Conservation (phyloP, 306 rosid species). For the Casuarina cunninghamiana region DNA sequence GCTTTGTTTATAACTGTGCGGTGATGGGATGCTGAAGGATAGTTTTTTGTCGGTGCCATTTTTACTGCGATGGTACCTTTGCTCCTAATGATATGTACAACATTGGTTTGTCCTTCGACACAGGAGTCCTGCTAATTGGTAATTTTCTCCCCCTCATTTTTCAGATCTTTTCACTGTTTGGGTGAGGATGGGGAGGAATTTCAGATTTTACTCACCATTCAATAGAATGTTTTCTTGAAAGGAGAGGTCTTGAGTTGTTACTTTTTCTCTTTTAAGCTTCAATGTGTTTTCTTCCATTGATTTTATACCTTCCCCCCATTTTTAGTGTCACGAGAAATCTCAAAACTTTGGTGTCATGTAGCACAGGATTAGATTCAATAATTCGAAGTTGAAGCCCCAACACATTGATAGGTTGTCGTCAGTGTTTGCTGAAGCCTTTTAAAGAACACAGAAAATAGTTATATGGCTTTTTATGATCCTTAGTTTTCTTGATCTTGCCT, state of each 20-base stretch:
- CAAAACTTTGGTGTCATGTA: slow-evolving; percentile 55
- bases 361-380: slow-evolving; percentile 71
- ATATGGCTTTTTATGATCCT: slow-evolving; percentile 43
- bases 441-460: slow-evolving; percentile 49
- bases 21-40: slow-evolving; percentile 92
- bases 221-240: slow-evolving; percentile 50
- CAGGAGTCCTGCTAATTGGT: slow-evolving; percentile 74
- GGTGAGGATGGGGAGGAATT: slow-evolving; percentile 47
- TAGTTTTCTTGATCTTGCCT: slow-evolving; percentile 34
- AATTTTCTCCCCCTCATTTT: slow-evolving; percentile 35
- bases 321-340: slow-evolving; percentile 56
- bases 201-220: slow-evolving; percentile 61
- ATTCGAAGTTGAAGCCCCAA: slow-evolving; percentile 49
- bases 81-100: slow-evolving; percentile 35
- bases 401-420: slow-evolving; percentile 49
- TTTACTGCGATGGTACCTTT: slow-evolving; percentile 29
- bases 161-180: slow-evolving; percentile 35
- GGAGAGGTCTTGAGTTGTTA: slow-evolving; percentile 38
- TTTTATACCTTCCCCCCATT: slow-evolving; percentile 54
- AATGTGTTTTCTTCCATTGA: slow-evolving; percentile 44
- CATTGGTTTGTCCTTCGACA: slow-evolving; percentile 48
- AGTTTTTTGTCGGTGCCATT: slow-evolving; percentile 15
- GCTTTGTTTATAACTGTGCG: slow-evolving; percentile 94
- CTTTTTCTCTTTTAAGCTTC: slow-evolving; percentile 33
- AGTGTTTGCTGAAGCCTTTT: slow-evolving; percentile 49